Percentiles rank a stretch among this genome's conserved stretches.
Evolutionary conservation across 2,329 filamentous ascomycete genomes (phyloP).

Genomic region (Botryotinia narcissicola): DNA sequence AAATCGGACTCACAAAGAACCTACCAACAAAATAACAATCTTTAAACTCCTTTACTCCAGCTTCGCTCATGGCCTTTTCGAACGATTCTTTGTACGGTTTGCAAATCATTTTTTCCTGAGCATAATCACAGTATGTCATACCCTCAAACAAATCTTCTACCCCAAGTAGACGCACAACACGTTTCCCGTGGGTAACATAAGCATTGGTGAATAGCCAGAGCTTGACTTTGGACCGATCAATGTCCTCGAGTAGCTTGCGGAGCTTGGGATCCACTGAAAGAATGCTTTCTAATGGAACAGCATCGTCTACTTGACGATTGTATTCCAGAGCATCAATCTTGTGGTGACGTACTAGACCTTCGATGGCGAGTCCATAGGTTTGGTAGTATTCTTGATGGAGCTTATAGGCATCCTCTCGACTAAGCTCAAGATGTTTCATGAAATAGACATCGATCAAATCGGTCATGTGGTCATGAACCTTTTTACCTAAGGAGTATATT

Average conservation of each 20-base stretch:
- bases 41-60: constrained; percentile 62
- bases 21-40: constrained; percentile 91
- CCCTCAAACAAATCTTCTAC: constrained; percentile 92
- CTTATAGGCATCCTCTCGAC: constrained; percentile 73
- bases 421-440: constrained; percentile 67
- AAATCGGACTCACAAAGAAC: constrained; percentile 39
- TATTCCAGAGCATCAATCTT: constrained; percentile 94
- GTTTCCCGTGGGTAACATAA: constrained; percentile 80
- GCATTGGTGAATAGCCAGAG: constrained; percentile 97
- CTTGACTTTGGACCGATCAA: constrained; percentile 80
- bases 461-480: constrained; percentile 87
- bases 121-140: constrained; percentile 92
- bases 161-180: constrained; percentile 76
- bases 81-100: constrained; percentile 86
- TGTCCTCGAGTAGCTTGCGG: constrained; percentile 72
- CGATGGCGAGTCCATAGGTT: constrained; percentile 94
- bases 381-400: constrained; percentile 92
- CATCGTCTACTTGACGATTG: constrained; percentile 92
- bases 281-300: constrained; percentile 79
- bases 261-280: constrained; percentile 76
- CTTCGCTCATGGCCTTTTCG: constrained; percentile 83
- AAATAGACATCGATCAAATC: constrained; percentile 63
- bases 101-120: constrained; percentile 69
- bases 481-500: constrained; percentile 54
- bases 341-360: constrained; percentile 90